A percentile compares a stretch with the other conserved stretches of the same genome.
These are phyloP conservation scores for Punica granatum DNA, from an alignment of 345 rosid genomes.

Conservation along the genomic window DNA sequence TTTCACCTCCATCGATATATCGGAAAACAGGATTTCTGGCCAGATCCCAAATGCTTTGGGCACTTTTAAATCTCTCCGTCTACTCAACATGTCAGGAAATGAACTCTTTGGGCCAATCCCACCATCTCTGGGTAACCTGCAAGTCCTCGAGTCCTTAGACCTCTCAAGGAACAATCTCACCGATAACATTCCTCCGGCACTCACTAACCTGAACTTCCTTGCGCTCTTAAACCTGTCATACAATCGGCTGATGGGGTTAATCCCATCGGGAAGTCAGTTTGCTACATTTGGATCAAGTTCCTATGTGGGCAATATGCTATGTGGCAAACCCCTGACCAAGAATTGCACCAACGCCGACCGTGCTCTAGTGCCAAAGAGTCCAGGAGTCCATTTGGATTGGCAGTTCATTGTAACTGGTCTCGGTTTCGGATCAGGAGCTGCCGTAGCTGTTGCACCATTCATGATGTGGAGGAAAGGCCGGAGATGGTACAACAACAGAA, in stretches of 20 bases:
- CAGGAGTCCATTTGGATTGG: constrained; percentile 23
- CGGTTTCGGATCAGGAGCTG: constrained; percentile 54
- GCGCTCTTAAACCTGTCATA: constrained; percentile 29
- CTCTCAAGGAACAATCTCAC: constrained; percentile 19
- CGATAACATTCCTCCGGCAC: constrained; percentile 26
- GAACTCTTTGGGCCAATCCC: constrained; percentile 21
- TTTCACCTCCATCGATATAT: constrained; percentile 36
- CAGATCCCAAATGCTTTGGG: constrained; percentile 21
- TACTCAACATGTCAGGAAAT: constrained; percentile 24
- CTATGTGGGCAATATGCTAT: constrained; percentile 24
- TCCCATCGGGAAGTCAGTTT: constrained; percentile 28
- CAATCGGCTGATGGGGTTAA: constrained; percentile 24
- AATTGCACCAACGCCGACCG: neutral
- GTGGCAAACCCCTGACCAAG: constrained; percentile 15
- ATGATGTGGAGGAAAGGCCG: constrained; percentile 25
- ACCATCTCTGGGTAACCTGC: constrained; percentile 18
- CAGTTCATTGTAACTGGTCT: constrained; percentile 33
- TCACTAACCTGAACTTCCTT: constrained; percentile 20
- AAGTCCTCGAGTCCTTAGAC: constrained; percentile 22
- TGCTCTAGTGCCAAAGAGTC: neutral
- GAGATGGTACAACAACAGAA: constrained; percentile 18
- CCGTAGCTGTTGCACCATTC: constrained; percentile 26
- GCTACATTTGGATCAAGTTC: constrained; percentile 18
- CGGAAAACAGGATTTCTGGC: constrained; percentile 26
- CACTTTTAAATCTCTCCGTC: constrained; percentile 13